Conservation (phyloP, 305 asterid species). For the Solanum hybrid region DNA sequence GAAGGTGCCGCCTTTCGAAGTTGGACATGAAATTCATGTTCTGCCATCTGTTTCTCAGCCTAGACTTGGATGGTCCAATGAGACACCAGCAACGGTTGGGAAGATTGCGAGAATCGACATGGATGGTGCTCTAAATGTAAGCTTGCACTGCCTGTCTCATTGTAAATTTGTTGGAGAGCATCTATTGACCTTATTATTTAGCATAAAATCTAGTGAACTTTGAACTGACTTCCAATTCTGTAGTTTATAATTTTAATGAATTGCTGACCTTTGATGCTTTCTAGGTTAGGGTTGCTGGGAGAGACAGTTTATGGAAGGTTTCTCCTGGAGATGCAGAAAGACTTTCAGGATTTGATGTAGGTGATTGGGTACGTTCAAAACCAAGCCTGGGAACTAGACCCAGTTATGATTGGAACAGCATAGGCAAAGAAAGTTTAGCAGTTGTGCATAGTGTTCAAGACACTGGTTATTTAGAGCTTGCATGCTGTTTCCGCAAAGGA, state of each 20-base stretch:
- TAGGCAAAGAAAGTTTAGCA: constrained; percentile 81
- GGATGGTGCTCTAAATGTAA: constrained; percentile 93
- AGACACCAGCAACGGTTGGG: constrained; percentile 82
- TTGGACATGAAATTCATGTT: constrained; percentile 78
- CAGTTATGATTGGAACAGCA: constrained; percentile 87
- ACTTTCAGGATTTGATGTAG: constrained; percentile 85
- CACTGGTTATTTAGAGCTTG: constrained; percentile 77
- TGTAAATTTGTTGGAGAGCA: neutral
- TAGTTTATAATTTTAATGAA: neutral
- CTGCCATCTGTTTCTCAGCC: constrained; percentile 75
- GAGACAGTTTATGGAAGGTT: constrained; percentile 75
- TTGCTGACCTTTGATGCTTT: constrained; percentile 10
- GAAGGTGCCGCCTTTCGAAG: constrained; percentile 75
- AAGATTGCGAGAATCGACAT: constrained; percentile 76
- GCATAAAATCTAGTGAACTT: neutral
- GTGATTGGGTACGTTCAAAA: constrained; percentile 96
- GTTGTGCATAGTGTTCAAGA: constrained; percentile 84
- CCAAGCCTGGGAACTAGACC: constrained; percentile 83
- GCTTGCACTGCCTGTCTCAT: constrained; percentile 21
- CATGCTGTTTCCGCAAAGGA: constrained; percentile 86
- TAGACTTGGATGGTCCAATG: constrained; percentile 94
- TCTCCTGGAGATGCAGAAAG: constrained; percentile 95
- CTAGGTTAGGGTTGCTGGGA: constrained; percentile 76
- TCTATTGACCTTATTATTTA: neutral
- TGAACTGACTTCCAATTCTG: neutral